These are phyloP conservation scores for Trichoderma erinaceum DNA, from an alignment of 495 filamentous ascomycete species.

Conservation along the genomic window DNA sequence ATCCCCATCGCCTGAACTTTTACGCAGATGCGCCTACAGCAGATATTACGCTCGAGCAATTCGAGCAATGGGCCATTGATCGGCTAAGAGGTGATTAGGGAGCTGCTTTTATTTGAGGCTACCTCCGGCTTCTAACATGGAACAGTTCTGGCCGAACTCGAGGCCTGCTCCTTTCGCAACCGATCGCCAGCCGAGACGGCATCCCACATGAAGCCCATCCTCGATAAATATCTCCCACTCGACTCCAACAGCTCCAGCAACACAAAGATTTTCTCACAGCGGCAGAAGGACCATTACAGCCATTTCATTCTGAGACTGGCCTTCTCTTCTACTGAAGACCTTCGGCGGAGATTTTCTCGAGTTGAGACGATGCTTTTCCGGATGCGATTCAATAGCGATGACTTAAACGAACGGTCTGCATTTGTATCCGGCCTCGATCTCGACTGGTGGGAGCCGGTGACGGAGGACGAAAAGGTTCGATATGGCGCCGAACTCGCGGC, in stretches of 20 bases:
- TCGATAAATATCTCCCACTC: conserved; percentile 82
- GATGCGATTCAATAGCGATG: conserved; percentile 67
- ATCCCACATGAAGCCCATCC: conserved; percentile 67
- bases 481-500: conserved; percentile 40
- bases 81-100: conserved; percentile 61
- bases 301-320: conserved; percentile 96
- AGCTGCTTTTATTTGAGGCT: neutral
- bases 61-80: conserved; percentile 99
- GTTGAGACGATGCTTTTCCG: conserved; percentile 86
- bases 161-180: conserved; percentile 94
- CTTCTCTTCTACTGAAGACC: conserved; percentile 84
- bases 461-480: conserved; percentile 62
- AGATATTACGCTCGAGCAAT: conserved; percentile 94
- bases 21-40: conserved; percentile 83
- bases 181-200: conserved; percentile 70
- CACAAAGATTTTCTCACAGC: conserved; percentile 55
- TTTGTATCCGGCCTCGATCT: conserved; percentile 77
- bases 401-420: conserved; percentile 56
- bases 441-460: conserved; percentile 70
- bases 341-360: conserved; percentile 79
- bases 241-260: conserved; percentile 64
- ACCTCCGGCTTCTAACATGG: conserved; percentile 19
- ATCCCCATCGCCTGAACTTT: conserved; percentile 84
- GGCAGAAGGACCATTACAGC: conserved; percentile 94
- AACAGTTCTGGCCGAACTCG: conserved; percentile 86